Evolutionary conservation across 352 stramenopile species (phyloP).

Genomic region (Thalassiosira delicatula): DNA sequence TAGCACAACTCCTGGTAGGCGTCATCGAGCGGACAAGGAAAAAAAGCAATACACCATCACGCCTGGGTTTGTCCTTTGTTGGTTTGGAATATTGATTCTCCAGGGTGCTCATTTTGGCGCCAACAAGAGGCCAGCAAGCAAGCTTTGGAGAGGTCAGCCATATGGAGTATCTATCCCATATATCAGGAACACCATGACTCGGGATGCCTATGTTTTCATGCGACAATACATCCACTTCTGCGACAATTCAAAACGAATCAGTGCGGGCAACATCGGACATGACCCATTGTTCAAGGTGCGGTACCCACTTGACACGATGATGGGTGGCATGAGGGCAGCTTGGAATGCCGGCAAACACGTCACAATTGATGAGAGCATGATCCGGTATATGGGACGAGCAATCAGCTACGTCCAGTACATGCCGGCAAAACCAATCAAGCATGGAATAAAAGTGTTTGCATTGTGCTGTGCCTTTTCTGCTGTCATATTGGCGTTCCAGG

Average conservation of each 20-base stretch:
- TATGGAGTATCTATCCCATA: conserved; percentile 19
- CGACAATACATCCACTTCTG: conserved; percentile 20
- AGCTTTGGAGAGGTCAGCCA: background rate
- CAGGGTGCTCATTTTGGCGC: conserved; percentile 25
- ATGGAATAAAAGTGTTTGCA: conserved; percentile 56
- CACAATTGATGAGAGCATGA: conserved; percentile 60
- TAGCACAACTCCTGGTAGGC: background rate
- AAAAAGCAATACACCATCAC: conserved; percentile 13
- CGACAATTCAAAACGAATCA: conserved; percentile 29
- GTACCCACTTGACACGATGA: conserved; percentile 18
- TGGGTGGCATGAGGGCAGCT: conserved; percentile 30
- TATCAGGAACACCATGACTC: conserved; percentile 35
- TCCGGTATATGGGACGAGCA: conserved; percentile 42
- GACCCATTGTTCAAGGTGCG: conserved; percentile 43
- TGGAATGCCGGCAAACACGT: conserved; percentile 38
- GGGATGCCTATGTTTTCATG: conserved; percentile 39
- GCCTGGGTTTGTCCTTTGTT: conserved; percentile 32
- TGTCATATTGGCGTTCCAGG: conserved; percentile 35
- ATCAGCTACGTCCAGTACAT: conserved; percentile 49
- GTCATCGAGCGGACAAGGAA: conserved; percentile 24
- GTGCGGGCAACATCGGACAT: background rate
- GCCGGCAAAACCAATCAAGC: conserved; percentile 59
- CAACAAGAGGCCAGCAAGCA: background rate
- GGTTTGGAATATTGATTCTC: conserved; percentile 32
- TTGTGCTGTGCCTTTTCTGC: conserved; percentile 45